Evolutionary conservation across 768 basidiomycete genomes (phyloP), one percentile per base, ranked within the genome.

Genomic region (Tulasnella sp.): DNA sequence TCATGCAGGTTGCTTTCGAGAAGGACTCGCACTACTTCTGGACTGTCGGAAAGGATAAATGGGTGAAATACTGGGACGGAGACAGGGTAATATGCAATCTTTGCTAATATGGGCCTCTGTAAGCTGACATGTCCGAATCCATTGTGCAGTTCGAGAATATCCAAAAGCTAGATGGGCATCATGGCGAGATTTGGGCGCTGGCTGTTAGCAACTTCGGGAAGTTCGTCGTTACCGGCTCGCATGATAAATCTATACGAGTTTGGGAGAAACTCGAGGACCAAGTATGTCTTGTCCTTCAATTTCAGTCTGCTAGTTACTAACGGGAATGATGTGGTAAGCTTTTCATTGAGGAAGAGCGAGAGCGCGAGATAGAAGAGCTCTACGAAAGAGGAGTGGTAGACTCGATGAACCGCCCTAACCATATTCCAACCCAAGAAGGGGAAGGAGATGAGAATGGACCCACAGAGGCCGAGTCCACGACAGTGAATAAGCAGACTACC

Each of bases 251-350:
- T 7, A 98, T 99, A 76, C 93, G 98, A 28, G 91, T 99, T n/a
- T 99, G 97, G 96, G 98, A 99, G 87, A 99, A 98, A 87, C 92
- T 97, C 12, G 97, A 99, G 81, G 98, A 99, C 85, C 97, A 96
- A 16, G 95, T 96, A 85, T 82, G 90, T 18, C 46, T 24, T 28
- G 24, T 16, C 22, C 31, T 31, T 50, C 22, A n/a, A 16, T 0
- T 2, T 34, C n/a, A n/a, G 28, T 8, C 16, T 64, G 16, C 20
- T 6, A 78, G 58, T 14, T 78, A 34, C 50, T 78, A 34, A 46
- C 28, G 31, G 24, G 34, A 22, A 41, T 4, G 28, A 12, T 46
- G 58, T 75, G 54, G 20, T 16, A 83, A 97, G 94, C 89, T 99
- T 4, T 98, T 99, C 88, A 89, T 99, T 14, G 97, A 98, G 87